Base-by-base conservation (phyloP, 2,329 filamentous ascomycete genomes). In the Penicillium sp. region DNA sequence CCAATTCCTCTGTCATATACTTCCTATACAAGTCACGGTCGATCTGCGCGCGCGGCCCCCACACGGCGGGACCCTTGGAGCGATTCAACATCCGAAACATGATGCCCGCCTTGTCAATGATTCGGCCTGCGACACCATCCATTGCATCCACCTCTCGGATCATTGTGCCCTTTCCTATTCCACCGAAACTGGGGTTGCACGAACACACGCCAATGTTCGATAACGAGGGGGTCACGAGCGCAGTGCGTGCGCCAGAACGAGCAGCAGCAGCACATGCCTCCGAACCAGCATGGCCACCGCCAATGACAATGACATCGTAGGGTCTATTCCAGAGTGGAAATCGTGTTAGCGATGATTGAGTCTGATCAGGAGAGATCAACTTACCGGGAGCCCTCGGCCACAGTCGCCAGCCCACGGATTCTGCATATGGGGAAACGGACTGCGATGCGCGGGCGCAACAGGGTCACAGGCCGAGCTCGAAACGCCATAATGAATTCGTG, bases 151-250 rank as follows among this genome's bases (percentile, higher is more conserved):
- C 88, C 75, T 99, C 95, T 43, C 93, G 88, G 50, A 99, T 80
- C 80, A 99, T 97, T 10, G 91, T 98, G 16, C 95, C 95, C 73
- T 99, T 99, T 45, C 95, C 95, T 66, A 99, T 98, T n/a, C 95
- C 95, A 39, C 95, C 95, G 70, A 99, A 96, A 62, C 91, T 96
- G 1, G 93, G 93, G 73, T 98, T 98, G 78, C 93, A 98, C 35
- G 93, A 97, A 78, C 93, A 98, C 29, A 95, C 91, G 54, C 93
- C 93, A 21, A 98, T 86, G 67, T 97, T 96, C 57, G 93, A 88
- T 56, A 91, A 75, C 58, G 90, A 91, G 2, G 93, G 95, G 1
- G 95, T 99, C 48, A 99, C 82, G 63, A 99, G 84, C 1, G 90
- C 93, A 43, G 95, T 98, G 67, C 88, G 87, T 49, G 93, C 95